Base-by-base conservation (phyloP, 1,284 basidiomycete genomes). In the Pseudomicrostroma phylloplanum region DNA sequence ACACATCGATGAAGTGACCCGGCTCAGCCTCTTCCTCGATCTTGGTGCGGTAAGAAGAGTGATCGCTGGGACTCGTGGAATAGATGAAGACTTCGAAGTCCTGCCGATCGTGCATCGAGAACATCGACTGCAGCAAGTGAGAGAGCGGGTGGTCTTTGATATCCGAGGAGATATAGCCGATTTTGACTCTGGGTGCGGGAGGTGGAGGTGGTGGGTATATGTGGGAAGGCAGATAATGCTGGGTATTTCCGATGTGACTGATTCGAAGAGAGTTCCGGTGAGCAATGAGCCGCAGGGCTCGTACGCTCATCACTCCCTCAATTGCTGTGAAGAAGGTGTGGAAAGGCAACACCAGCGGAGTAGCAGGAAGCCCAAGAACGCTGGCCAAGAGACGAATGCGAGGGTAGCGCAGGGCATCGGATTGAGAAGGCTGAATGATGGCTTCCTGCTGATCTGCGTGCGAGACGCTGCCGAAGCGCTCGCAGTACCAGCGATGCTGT, bases 131-230 rank as follows among this genome's bases (percentile, higher is more conserved):
- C 84, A 86, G 86, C 56, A 86, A 80, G 67, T 87, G 86, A 15
- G 85, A 83, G 25, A 87, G 80, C 9, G 86, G 86, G 67, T 87
- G 86, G 64, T 87, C 85, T 83, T 81, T 84, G 56, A 86, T 83
- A 69, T 86, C 85, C 43, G 83, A 83, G 0, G 85, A 86, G 39
- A 87, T 80, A 72, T 87, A 87, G 21, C 84, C 86, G 59, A 87
- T 68, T 63, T 85, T 85, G 61, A 87, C 72, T 67, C 80, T 82
- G 56, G 74, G 73, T 9, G 76, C 48, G 1, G 84, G 81, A 1
- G 85, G 85, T 1, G 82, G 79, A 0, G 86, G 86, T 1, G 86
- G 83, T 0, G 81, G 83, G 60, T 83, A 84, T 19, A 85, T 83
- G 60, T 82, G 79, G 23, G 73, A 67, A 0, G 83, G 83, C 21